Base-by-base conservation (phyloP, 768 basidiomycete species). In the Leccinum arenicola region DNA sequence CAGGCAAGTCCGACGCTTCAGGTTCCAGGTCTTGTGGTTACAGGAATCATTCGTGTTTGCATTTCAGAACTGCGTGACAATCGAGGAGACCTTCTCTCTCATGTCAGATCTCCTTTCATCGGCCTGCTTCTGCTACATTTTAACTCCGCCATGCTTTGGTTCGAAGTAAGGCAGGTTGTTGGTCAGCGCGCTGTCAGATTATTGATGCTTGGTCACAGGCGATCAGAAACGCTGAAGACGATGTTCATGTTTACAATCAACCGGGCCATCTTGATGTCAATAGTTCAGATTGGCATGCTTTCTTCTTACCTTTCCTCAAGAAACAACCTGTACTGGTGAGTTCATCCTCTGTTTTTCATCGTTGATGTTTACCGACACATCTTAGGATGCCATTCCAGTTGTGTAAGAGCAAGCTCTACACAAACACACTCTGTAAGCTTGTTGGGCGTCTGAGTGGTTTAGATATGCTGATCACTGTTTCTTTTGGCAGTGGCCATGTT, bases 361-460 rank as follows among this genome's bases (percentile, higher is more conserved):
- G 21, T 50, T 31, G n/a, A 27, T 21, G 9, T 36, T 21, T 19
- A 19, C 50, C 5, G 11, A 53, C 25, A 50, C 25, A n/a, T 36
- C 33, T 36, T 19, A 67, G 66, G 65, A 59, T 63, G 60, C 62
- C 65, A 33, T 67, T 67, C 51, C 56, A 66, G 40, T n/a, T 67
- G 25, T 64, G 58, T 60, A 66, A 67, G 63, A 67, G 65, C 56
- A 67, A 67, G 21, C 60, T 67, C 14, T 67, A 67, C 38, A 60
- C 66, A 10, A 67, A 67, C 40, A 67, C 66, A 4, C 59, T 67
- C 6, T 50, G 66, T 67, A 49, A 52, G 66, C 9, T 54, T 19
- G 25, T 40, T 40, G 25, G 49, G n/a, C 14, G 14, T 12, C 6
- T 40, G 27, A 9, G 15, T 19, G 48, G 14, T 23, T 45, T 31